Percentiles rank a stretch among this genome's conserved stretches.
Evolutionary conservation across 768 basidiomycete genomes (phyloP).

Genomic region (Termitomyces eurrhizus): DNA sequence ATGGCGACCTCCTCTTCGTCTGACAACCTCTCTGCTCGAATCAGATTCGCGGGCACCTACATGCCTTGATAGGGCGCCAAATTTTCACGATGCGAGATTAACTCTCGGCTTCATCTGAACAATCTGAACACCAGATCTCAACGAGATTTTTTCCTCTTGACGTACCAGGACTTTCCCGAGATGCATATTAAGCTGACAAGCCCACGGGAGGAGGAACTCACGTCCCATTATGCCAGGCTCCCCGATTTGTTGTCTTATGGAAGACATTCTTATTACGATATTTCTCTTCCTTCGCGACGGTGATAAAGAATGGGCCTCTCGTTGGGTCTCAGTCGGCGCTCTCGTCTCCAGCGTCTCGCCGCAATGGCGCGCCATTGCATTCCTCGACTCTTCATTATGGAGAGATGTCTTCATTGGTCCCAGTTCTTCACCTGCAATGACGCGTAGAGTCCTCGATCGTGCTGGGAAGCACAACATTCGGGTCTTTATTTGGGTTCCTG

Average conservation of each 20-base stretch:
- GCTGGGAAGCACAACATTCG: not conserved
- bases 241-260: not conserved
- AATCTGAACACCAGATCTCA: not conserved
- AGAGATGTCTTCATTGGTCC: not conserved
- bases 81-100: not conserved
- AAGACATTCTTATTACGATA: not conserved
- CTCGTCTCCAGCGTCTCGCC: not conserved
- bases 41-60: not conserved
- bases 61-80: not conserved
- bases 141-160: not conserved
- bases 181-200: not conserved
- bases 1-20: too few relatives aligned
- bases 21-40: not conserved
- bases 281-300: not conserved
- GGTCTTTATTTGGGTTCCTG: not conserved
- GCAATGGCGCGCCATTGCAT: not conserved
- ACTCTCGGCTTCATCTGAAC: not conserved
- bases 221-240: not conserved
- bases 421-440: not conserved
- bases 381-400: not conserved
- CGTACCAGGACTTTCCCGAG: not conserved
- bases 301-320: not conserved
- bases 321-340: not conserved
- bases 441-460: not conserved
- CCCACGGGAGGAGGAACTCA: not conserved